phyloP scores from a whole-genome alignment of 306 rosid species.

The Vicia faba region DNA sequence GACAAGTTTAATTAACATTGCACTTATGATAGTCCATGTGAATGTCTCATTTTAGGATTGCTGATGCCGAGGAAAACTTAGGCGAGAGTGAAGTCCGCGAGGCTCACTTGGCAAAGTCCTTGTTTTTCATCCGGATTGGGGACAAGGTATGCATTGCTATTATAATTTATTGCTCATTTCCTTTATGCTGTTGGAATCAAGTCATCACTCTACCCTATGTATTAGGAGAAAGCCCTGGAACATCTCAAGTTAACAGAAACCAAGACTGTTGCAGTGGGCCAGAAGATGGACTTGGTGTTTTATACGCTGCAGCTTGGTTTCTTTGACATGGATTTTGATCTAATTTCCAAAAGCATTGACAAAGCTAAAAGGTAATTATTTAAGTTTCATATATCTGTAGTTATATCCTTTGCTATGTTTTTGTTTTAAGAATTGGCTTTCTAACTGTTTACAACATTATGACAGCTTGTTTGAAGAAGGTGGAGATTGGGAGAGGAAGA shows the following conservation, averaged over 20 bases:
- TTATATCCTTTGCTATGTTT: slow-evolving; percentile 24
- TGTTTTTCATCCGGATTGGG: slow-evolving; percentile 83
- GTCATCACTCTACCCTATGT: slow-evolving; percentile 32
- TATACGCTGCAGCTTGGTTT: slow-evolving; percentile 89
- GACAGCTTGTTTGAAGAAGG: slow-evolving; percentile 98
- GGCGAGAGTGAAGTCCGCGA: slow-evolving; percentile 99
- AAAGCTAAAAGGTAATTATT: slow-evolving; percentile 72
- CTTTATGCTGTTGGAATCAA: slow-evolving; percentile 21
- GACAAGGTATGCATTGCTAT: slow-evolving; percentile 68
- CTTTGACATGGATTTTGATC: slow-evolving; percentile 96
- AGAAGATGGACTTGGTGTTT: slow-evolving; percentile 96
- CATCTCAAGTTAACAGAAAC: slow-evolving; percentile 91
- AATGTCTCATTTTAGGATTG: slow-evolving; percentile 64
- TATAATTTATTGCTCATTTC: slow-evolving; percentile 14
- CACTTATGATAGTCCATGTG: slow-evolving; percentile 25
- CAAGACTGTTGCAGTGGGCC: slow-evolving; percentile 97
- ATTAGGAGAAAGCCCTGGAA: slow-evolving; percentile 86
- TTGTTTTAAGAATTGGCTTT: slow-evolving; percentile 24
- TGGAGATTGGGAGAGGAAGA: slow-evolving; percentile 99
- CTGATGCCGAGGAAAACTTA: slow-evolving; percentile 95
- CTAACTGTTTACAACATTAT: slow-evolving; percentile 39
- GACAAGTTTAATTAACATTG: not conserved
- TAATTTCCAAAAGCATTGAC: slow-evolving; percentile 91
- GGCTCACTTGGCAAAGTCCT: slow-evolving; percentile 94
- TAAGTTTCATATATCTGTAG: not conserved